Base-by-base conservation (phyloP, 306 rosid species). In the Quercus glauca region DNA sequence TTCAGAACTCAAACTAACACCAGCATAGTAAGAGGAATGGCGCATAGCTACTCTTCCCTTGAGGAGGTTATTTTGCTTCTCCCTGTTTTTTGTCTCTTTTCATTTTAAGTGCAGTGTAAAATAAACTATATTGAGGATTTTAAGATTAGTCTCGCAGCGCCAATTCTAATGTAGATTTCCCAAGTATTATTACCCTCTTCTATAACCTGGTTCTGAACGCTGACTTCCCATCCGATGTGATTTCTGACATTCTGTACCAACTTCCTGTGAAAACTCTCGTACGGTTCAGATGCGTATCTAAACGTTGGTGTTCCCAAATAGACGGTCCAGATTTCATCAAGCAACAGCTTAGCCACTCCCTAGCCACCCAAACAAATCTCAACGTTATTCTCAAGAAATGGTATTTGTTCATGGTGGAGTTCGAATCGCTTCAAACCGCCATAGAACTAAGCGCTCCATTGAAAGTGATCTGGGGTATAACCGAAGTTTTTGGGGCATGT, bases 201-300 rank as follows among this genome's bases (percentile, higher is more conserved):
- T n/a, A n/a, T 49, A 12, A 13, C 1, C 45, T 37, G 45, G 3
- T 37, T 37, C 11, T 37, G 45, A 37, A 37, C 45, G 14, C 53
- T 49, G 12, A 49, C 5, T 49, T 49, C 53, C 72, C 72, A 15
- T 18, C 52, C 1, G 72, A 68, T 33, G 25, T 68, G 10, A 68
- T 9, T 5, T 19, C 17, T 15, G 72, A 68, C 0, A 35, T 68
- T 49, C 51, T 68, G 1, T 68, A 21, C 72, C 72, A 68, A 19
- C 52, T 68, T 68, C 72, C 72, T 21, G 52, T 68, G 45, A 68
- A 68, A 45, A 33, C 72, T 35, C 72, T 68, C 5, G 26, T 68
- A 9, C 72, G 52, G 8, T 68, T 68, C 51, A 35, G 72, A 31
- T 35, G 72, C 52, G 8, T 19, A 9, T 35, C 52, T 17, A 68